Conservation (phyloP, 2,329 filamentous ascomycete species). For the Fusarium protoensiforme region DNA sequence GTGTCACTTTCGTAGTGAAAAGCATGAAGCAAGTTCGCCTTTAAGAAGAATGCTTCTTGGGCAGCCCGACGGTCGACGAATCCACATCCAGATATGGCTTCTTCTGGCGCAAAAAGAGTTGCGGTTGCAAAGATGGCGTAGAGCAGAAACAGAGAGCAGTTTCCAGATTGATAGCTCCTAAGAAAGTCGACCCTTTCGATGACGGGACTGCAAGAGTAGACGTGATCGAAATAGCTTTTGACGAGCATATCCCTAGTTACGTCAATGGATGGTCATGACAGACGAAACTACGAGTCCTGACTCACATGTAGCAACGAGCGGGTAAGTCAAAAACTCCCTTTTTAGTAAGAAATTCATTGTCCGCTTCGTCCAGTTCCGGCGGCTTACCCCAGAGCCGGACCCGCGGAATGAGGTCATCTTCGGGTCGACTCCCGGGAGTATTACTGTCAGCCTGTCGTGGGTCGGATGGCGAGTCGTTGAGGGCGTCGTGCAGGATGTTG, state of each 20-base stretch:
- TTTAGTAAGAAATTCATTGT: conserved; percentile 28
- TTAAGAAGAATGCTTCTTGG: conserved; percentile 23
- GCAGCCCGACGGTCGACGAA: conserved; percentile 14
- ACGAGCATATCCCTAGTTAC: conserved; percentile 13
- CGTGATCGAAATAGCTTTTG: conserved; percentile 25
- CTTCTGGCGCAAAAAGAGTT: background rate
- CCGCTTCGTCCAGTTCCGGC: conserved; percentile 3
- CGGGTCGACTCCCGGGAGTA: background rate
- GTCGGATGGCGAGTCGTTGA: accelerated
- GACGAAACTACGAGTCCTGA: background rate
- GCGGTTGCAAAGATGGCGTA: conserved; percentile 4
- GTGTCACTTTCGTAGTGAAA: conserved; percentile 21
- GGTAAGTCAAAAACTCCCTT: conserved; percentile 34
- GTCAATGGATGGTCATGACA: background rate
- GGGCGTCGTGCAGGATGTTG: conserved; percentile 27
- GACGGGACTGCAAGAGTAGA: conserved; percentile 21
- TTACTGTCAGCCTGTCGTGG: background rate
- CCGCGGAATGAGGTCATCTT: background rate
- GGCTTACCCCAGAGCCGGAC: conserved; percentile 13
- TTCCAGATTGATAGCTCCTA: conserved; percentile 1
- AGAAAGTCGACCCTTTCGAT: conserved; percentile 19
- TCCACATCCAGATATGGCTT: conserved; percentile 18
- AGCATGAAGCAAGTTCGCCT: conserved; percentile 32
- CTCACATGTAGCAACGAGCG: conserved; percentile 5
- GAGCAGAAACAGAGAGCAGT: conserved; percentile 22